A percentile compares a stretch with the other conserved stretches of the same genome.
phyloP scores from a whole-genome alignment of 2,329 filamentous ascomycete species.

The Zymoseptoria tritici region DNA sequence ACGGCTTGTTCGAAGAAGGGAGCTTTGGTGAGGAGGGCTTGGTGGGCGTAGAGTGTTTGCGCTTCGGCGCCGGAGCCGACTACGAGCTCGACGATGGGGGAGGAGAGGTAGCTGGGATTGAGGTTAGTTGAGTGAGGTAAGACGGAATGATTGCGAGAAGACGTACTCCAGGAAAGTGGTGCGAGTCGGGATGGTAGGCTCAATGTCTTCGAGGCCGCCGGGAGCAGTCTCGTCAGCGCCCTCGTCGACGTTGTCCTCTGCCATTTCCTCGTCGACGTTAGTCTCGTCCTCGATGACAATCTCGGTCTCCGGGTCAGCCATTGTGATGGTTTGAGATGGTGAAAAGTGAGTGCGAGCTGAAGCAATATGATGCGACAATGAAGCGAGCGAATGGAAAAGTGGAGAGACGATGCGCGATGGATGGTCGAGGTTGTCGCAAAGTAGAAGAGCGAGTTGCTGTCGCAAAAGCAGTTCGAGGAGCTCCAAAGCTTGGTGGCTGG shows the following conservation, averaged over 20 bases:
- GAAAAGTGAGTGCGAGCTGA: background rate
- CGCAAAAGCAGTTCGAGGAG: background rate
- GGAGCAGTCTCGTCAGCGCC: conserved; percentile 28
- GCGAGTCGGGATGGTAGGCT: conserved; percentile 34
- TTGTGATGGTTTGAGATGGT: conserved; percentile 6
- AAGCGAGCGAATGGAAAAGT: background rate
- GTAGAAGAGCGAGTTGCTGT: background rate
- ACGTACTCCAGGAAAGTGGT: conserved; percentile 42
- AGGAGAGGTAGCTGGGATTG: conserved; percentile 39
- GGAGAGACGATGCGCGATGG: background rate
- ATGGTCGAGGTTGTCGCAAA: background rate
- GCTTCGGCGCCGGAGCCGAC: conserved; percentile 47
- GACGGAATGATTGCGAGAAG: background rate
- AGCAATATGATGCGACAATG: background rate
- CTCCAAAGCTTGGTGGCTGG: background rate
- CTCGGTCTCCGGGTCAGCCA: conserved; percentile 27
- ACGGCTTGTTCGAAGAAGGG: conserved; percentile 64
- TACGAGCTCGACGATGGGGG: conserved; percentile 40
- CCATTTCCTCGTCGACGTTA: conserved; percentile 46
- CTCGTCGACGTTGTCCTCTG: conserved; percentile 26
- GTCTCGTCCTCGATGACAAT: conserved; percentile 28
- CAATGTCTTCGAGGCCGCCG: conserved; percentile 36
- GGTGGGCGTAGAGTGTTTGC: conserved; percentile 68
- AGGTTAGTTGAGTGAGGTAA: background rate
- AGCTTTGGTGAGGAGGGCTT: conserved; percentile 65